phyloP scores from a whole-genome alignment of 2,329 filamentous ascomycete genomes.

The Lecanicillium sp. region DNA sequence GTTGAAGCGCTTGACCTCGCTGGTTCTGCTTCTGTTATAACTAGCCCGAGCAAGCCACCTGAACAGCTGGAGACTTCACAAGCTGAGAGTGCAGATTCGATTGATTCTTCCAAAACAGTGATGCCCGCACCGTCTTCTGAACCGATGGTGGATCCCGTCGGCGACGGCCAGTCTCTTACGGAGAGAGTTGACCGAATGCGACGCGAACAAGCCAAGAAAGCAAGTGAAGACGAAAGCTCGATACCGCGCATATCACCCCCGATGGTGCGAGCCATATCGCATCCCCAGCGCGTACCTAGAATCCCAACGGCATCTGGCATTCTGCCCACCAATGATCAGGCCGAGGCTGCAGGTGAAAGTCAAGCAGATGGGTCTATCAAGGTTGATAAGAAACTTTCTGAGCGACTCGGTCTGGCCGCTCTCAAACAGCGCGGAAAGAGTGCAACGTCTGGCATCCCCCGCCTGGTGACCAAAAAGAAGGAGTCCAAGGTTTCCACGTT shows the following conservation, averaged over 20 bases:
- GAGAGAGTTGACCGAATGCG: slow-evolving; percentile 48
- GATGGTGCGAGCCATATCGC: slow-evolving; percentile 47
- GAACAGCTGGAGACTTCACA: slow-evolving; percentile 12
- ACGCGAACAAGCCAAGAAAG: slow-evolving; percentile 36
- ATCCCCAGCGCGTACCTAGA: slow-evolving; percentile 28
- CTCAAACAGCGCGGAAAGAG: slow-evolving; percentile 55
- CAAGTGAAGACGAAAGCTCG: slow-evolving; percentile 31
- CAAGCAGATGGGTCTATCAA: slow-evolving; percentile 37
- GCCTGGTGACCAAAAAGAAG: slow-evolving; percentile 71
- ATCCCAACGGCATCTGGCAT: background rate
- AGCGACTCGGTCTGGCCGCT: slow-evolving; percentile 60
- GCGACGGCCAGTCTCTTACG: slow-evolving; percentile 27
- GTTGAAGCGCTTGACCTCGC: slow-evolving; percentile 48
- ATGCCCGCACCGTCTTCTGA: background rate
- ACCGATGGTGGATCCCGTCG: slow-evolving; percentile 14
- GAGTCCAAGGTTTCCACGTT: slow-evolving; percentile 82
- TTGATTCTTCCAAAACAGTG: background rate
- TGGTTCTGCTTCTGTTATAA: slow-evolving; percentile 25
- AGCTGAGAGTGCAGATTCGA: slow-evolving; percentile 8
- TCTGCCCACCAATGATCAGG: too few species aligned
- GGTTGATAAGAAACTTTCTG: slow-evolving; percentile 70
- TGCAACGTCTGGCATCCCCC: slow-evolving; percentile 74
- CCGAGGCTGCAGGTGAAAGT: slow-evolving; percentile 15
- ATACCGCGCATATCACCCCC: slow-evolving; percentile 45
- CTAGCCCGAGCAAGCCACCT: slow-evolving; percentile 16